phyloP scores from a whole-genome alignment of 2,329 filamentous ascomycete genomes.

The Colletotrichum sp. region DNA sequence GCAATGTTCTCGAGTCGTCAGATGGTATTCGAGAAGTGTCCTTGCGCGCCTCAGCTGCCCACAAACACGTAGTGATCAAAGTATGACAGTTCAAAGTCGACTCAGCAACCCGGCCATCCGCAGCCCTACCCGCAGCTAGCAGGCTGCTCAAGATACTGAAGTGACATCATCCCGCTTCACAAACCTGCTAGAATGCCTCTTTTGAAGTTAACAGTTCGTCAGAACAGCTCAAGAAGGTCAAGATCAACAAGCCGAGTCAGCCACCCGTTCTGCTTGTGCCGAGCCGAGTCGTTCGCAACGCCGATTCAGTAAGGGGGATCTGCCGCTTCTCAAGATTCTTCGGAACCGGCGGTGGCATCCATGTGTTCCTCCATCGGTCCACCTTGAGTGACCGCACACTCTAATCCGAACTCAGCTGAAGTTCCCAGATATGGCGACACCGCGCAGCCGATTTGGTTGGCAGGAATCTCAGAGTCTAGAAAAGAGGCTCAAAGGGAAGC shows the following conservation, averaged over 20 bases:
- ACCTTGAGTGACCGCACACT: not conserved
- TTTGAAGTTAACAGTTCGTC: not conserved
- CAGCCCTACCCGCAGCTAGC: not conserved
- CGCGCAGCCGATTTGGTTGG: not conserved
- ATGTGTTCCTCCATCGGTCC: not conserved
- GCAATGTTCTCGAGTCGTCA: not conserved
- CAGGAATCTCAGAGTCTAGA: not conserved
- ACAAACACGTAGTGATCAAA: not conserved
- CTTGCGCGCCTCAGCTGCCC: not conserved
- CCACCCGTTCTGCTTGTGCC: not conserved
- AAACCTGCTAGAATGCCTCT: not conserved
- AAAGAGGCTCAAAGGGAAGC: not conserved
- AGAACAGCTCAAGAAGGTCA: not conserved
- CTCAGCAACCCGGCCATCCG: not conserved
- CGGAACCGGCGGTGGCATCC: not conserved
- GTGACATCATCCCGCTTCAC: not conserved
- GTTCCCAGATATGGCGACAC: not conserved
- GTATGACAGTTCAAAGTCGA: not conserved
- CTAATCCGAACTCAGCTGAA: not conserved
- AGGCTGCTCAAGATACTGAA: not conserved
- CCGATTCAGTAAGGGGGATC: not conserved
- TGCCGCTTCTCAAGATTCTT: not conserved
- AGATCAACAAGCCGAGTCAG: not conserved
- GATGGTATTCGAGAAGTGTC: accelerated
- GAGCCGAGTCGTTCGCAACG: not conserved